A percentile compares a stretch with the other conserved stretches of the same genome.
Conservation (phyloP, 495 filamentous ascomycete genomes). For the Trichoderma orchidacearum region DNA sequence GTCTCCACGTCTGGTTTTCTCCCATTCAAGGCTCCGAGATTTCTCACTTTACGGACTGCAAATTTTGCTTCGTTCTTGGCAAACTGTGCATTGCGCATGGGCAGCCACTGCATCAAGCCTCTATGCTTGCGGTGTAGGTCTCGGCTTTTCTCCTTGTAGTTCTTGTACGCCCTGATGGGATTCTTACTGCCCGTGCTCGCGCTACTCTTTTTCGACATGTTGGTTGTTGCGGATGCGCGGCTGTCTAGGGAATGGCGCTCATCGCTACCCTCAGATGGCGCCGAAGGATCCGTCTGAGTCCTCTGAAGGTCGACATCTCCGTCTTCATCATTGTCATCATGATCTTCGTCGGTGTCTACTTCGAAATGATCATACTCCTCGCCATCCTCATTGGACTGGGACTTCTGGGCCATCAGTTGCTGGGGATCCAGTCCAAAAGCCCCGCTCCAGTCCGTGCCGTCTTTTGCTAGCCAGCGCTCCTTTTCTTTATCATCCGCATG, state of each 20-base stretch:
- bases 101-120: constrained; percentile 67
- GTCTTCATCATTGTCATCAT: constrained; percentile 30
- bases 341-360: constrained; percentile 23
- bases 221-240: constrained; percentile 6
- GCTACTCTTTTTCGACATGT: constrained; percentile 5
- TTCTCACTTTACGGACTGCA: constrained; percentile 42
- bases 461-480: constrained; percentile 61
- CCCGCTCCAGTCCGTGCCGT: constrained; percentile 80
- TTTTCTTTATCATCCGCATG: constrained; percentile 54
- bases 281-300: not conserved
- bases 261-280: not conserved
- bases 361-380: constrained; percentile 28
- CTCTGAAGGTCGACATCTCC: constrained; percentile 21
- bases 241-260: constrained; percentile 10
- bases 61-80: constrained; percentile 57
- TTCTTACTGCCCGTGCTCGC: constrained; percentile 18
- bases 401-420: constrained; percentile 13
- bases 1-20: constrained; percentile 55
- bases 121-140: constrained; percentile 55
- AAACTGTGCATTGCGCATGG: constrained; percentile 53
- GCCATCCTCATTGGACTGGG: constrained; percentile 18
- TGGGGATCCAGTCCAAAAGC: constrained; percentile 59
- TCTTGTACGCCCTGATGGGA: constrained; percentile 30
- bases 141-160: constrained; percentile 38
- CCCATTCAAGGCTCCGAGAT: constrained; percentile 41